Percentiles rank a stretch among this genome's conserved stretches.
Evolutionary conservation across 139 green algal genomes (phyloP).

Genomic region (Chlorella sp.): DNA sequence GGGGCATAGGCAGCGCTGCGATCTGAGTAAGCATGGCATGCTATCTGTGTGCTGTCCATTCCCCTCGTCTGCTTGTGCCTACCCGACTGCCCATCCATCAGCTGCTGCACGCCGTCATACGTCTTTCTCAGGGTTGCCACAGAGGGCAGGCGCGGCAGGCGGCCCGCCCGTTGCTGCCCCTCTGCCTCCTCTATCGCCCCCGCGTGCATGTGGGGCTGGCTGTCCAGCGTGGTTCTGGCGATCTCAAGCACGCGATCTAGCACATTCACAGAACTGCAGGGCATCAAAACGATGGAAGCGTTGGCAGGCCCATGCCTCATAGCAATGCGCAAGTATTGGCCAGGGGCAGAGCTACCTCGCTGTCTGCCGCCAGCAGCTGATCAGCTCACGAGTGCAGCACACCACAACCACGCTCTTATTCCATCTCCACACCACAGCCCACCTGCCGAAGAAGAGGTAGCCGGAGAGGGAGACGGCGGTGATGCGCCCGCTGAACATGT

Average conservation of each 20-base stretch:
- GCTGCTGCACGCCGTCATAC: conserved; percentile 1
- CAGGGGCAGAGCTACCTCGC: no score
- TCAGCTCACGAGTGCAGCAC: no score
- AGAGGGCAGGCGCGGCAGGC: conserved; percentile 2
- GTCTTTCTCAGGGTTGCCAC: background rate
- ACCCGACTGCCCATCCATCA: background rate
- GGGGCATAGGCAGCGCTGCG: no score
- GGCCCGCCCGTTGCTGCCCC: background rate
- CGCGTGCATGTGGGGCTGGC: conserved; percentile 12
- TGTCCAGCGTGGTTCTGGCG: conserved; percentile 8
- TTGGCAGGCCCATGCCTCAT: no score
- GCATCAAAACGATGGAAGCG: background rate
- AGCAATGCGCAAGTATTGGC: no score
- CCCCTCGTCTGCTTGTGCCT: no score
- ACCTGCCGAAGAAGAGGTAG: conserved; percentile 87
- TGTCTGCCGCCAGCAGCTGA: no score
- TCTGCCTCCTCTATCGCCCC: background rate
- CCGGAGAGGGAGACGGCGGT: conserved; percentile 66
- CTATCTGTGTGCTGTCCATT: no score
- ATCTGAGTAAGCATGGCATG: no score
- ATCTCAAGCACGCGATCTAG: conserved; percentile 54
- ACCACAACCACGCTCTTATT: no score
- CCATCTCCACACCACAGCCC: background rate
- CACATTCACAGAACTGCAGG: conserved; percentile 59
- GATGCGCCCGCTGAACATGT: conserved; percentile 54